Percentiles rank a stretch among this genome's conserved stretches.
These are phyloP conservation scores for Rhodotorula sp. DNA, from an alignment of 1,284 basidiomycete species.

Conservation along the genomic window DNA sequence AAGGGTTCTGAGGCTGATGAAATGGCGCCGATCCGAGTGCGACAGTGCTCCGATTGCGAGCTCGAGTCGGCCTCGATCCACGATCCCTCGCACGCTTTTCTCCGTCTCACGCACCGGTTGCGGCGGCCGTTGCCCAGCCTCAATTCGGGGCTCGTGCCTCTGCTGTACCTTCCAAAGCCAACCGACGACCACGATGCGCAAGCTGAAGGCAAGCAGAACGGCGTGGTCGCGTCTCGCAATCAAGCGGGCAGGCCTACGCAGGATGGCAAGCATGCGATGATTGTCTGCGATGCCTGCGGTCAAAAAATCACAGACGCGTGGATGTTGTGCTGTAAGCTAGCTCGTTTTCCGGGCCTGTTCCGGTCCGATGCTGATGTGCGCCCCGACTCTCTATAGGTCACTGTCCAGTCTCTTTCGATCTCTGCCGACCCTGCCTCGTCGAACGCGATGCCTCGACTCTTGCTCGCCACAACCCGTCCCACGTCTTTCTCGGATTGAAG, in stretches of 20 bases:
- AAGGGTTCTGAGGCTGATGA: too few species aligned
- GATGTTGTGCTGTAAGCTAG: constrained; percentile 25
- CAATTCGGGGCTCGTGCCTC: constrained; percentile 9
- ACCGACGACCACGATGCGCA: not conserved
- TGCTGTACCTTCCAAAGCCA: constrained; percentile 6
- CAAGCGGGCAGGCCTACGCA: not conserved
- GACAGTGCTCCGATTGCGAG: constrained; percentile 7
- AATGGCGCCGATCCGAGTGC: not conserved
- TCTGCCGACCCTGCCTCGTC: constrained; percentile 16
- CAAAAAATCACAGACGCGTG: constrained; percentile 6
- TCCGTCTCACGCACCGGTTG: constrained; percentile 14
- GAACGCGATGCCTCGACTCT: not conserved
- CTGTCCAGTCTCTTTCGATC: constrained; percentile 20
- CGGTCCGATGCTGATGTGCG: not conserved
- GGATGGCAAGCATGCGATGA: not conserved
- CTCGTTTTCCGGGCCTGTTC: not conserved
- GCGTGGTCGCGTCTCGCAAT: not conserved
- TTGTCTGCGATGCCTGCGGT: constrained; percentile 20
- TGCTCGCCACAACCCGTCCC: constrained; percentile 11
- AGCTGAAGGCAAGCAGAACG: not conserved
- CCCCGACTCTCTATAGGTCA: constrained; percentile 4
- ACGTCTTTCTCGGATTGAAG: constrained; percentile 27
- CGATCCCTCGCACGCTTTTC: constrained; percentile 11
- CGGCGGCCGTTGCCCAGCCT: constrained; percentile 12
- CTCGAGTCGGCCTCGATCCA: not conserved